These are phyloP conservation scores for Rosa persica DNA, from an alignment of 306 rosid species.

Conservation along the genomic window DNA sequence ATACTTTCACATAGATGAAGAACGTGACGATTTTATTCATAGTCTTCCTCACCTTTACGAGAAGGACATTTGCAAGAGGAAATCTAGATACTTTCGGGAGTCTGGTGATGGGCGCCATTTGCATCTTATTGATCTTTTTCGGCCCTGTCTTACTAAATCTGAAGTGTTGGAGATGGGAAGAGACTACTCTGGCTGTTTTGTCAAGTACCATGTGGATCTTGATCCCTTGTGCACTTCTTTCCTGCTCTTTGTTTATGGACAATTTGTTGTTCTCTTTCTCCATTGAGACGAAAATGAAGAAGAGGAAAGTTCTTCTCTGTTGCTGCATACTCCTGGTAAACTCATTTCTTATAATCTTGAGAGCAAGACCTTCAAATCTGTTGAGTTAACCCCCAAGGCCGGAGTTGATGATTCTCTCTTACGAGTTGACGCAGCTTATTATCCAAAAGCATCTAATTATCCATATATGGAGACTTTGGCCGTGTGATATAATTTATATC, in stretches of 20 bases:
- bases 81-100: background rate
- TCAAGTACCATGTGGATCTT: background rate
- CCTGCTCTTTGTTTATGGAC: background rate
- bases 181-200: conserved; percentile 3
- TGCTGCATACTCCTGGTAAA: background rate
- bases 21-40: background rate
- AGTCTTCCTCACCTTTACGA: background rate
- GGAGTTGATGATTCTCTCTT: background rate
- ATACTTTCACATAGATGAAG: background rate
- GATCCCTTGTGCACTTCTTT: background rate
- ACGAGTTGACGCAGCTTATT: background rate
- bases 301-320: background rate
- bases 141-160: background rate
- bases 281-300: background rate
- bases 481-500: background rate
- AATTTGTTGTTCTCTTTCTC: background rate
- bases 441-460: background rate
- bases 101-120: background rate
- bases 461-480: background rate
- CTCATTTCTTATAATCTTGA: background rate
- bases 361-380: background rate
- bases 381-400: background rate
- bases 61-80: background rate
- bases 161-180: background rate
- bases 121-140: background rate